Base-by-base conservation (phyloP, 2,329 filamentous ascomycete genomes). In the Bisporella sp. region DNA sequence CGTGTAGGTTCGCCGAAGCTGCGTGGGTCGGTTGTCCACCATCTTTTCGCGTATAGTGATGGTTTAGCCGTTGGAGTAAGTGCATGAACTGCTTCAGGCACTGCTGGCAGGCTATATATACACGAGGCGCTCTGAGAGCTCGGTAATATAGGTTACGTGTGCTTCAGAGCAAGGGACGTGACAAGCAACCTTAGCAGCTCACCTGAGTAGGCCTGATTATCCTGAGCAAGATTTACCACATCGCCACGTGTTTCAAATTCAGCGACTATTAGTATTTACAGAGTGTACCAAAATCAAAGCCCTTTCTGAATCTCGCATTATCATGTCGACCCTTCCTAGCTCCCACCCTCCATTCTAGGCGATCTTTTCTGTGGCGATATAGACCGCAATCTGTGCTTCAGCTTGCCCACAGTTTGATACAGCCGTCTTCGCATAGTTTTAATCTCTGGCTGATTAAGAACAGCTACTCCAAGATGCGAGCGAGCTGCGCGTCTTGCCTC, bases 161-260 rank as follows among this genome's bases (percentile, higher is more conserved):
- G n/a, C n/a, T n/a, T n/a, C n/a, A n/a, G n/a, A n/a, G n/a, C n/a
- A n/a, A n/a, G n/a, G n/a, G n/a, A n/a, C n/a, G n/a, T n/a, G n/a
- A n/a, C n/a, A n/a, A 75, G 39, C 40, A 43, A 2, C 47, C 31
- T 49, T 30, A 51, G 49, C 31, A 51, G 21, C 45, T 51, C 41
- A 41, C 49, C 45, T 48, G 41, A 51, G 45, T 41, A 51, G 5
- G 44, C 48, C 44, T 47, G 48, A 50, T 12, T 39, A 43, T 50
- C 48, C 48, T 43, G 48, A 50, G 48, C 45, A 50, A 50, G 42
- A 46, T 49, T 49, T 44, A 49, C 47, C 1, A 41, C 32, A 51
- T 44, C 40, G 28, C 47, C 45, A 47, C 39, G 39, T 51, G 12
- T 43, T 51, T 51, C 47, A 45, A 37, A n/a, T n/a, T n/a, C n/a